Base-by-base conservation (phyloP, 805 yeast genomes). In the Wickerhamiella qilinensis region DNA sequence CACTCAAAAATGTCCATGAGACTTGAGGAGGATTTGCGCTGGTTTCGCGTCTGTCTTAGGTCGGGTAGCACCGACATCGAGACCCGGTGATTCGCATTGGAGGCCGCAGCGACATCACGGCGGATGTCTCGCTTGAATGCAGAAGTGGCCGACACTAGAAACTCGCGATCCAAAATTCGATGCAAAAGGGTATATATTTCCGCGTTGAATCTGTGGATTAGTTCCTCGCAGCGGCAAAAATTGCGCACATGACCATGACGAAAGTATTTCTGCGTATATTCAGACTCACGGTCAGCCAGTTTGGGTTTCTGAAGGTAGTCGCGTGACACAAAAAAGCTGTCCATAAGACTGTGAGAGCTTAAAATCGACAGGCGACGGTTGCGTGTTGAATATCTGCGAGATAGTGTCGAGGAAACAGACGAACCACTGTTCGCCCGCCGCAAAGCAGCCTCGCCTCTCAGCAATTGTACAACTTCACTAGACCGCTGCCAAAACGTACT, bases 231-330 rank as follows among this genome's bases (percentile, higher is more conserved):
- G 4, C 46, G 51, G 31, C 60, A 50, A 29, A 57, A 45, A 33
- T 56, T 57, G 33, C 55, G 59, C 19, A 54, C 52, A 3, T 52
- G 48, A 39, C 51, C 50, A 11, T 52, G 50, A 14, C 51, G 45
- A 35, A 58, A 40, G 50, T 51, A 58, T 18, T 46, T 41, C 27
- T 41, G 32, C 5, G 57, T 54, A 1, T 46, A 38, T 14, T 57
- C 59, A 4, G 57, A 52, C 33, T 58, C 63, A 16, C 54, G 46
- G 38, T 58, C 63, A 4, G 54, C 48, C 20, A 58, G 52, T 37
- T 58, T 58, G 33, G 46, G 45, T 15, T 46, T 47, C 2, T 52
- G 50, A 3, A 50, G 55, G 20, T 43, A 43, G 30, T 50, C 52
- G 16, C 46, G 47, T 12, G 51, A 46, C 15, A 53, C 54, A 43